Evolutionary conservation across 495 filamentous ascomycete genomes (phyloP).

Genomic region (Neohortaea acidophila): DNA sequence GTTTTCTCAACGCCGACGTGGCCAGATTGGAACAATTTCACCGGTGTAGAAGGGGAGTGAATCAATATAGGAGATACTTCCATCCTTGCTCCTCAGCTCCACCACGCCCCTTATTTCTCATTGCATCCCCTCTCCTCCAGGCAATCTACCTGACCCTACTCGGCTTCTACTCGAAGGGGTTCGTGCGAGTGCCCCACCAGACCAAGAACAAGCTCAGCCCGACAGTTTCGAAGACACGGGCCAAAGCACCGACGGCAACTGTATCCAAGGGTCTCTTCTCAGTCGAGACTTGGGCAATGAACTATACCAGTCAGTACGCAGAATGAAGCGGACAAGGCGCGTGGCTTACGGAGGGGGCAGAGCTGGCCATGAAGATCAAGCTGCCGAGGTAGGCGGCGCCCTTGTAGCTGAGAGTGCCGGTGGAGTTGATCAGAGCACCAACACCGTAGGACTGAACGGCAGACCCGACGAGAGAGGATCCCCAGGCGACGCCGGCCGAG

Average conservation of each 20-base stretch:
- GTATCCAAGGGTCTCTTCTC: constrained; percentile 87
- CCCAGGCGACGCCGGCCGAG: constrained; percentile 75
- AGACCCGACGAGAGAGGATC: constrained; percentile 75
- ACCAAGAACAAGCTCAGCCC: constrained; percentile 83
- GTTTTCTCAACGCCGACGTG: too few relatives aligned
- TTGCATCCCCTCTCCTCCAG: too few relatives aligned
- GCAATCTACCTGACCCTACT: too few relatives aligned
- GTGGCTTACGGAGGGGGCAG: constrained; percentile 76
- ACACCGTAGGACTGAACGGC: constrained; percentile 88
- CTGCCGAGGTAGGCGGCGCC: constrained; percentile 86
- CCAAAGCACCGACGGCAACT: constrained; percentile 66
- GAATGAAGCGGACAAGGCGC: background rate
- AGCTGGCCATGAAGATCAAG: constrained; percentile 80
- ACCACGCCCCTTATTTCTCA: too few relatives aligned
- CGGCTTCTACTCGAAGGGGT: constrained; percentile 42
- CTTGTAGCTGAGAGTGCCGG: constrained; percentile 87
- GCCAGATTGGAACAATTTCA: too few relatives aligned
- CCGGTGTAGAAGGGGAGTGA: too few relatives aligned
- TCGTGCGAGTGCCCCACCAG: constrained; percentile 92
- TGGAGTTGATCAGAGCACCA: constrained; percentile 87
- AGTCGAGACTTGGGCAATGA: constrained; percentile 70
- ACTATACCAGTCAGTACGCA: constrained; percentile 32
- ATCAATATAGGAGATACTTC: too few relatives aligned
- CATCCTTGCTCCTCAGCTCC: too few relatives aligned
- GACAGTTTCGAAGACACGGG: constrained; percentile 81